phyloP scores from a whole-genome alignment of 768 basidiomycete species.

The Suillus cothurnatus region DNA sequence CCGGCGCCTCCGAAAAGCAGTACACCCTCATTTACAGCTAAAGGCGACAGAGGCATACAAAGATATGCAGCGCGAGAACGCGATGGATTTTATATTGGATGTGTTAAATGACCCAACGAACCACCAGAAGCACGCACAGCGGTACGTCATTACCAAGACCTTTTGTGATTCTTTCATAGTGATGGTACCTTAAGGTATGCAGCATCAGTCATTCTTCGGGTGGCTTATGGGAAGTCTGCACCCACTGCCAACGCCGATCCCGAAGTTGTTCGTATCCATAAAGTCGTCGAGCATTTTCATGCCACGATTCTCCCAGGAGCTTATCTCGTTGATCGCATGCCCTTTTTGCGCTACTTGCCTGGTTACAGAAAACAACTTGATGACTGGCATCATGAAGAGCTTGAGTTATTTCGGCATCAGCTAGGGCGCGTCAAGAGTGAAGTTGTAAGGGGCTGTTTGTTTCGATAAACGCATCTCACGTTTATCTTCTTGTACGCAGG shows the following conservation, averaged over 20 bases:
- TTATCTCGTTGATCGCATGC: slow-evolving; percentile 35
- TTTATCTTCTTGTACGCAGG: slow-evolving; percentile 7
- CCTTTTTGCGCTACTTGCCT: slow-evolving; percentile 47
- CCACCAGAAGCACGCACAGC: slow-evolving; percentile 15
- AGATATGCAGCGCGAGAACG: slow-evolving; percentile 42
- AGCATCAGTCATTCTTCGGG: slow-evolving; percentile 21
- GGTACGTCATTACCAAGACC: slow-evolving; percentile 13
- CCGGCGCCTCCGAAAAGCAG: slow-evolving; percentile 54
- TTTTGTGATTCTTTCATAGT: neutral
- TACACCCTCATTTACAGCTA: slow-evolving; percentile 55
- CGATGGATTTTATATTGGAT: slow-evolving; percentile 19
- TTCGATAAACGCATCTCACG: neutral
- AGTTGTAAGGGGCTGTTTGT: slow-evolving; percentile 31
- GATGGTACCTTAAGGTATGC: slow-evolving; percentile 20
- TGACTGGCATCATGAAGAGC: slow-evolving; percentile 52
- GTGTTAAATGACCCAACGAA: slow-evolving; percentile 19
- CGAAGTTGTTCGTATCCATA: slow-evolving; percentile 20
- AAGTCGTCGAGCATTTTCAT: slow-evolving; percentile 24
- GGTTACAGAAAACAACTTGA: slow-evolving; percentile 56
- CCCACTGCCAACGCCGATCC: slow-evolving; percentile 20
- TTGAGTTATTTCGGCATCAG: slow-evolving; percentile 51
- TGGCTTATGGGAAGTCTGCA: slow-evolving; percentile 29
- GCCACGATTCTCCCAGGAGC: slow-evolving; percentile 34
- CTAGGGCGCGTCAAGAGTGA: slow-evolving; percentile 41
- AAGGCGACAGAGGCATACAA: slow-evolving; percentile 47